Evolutionary conservation across 2,329 filamentous ascomycete genomes (phyloP), one percentile per base, ranked within the genome.

Genomic region (Talaromyces sp.): DNA sequence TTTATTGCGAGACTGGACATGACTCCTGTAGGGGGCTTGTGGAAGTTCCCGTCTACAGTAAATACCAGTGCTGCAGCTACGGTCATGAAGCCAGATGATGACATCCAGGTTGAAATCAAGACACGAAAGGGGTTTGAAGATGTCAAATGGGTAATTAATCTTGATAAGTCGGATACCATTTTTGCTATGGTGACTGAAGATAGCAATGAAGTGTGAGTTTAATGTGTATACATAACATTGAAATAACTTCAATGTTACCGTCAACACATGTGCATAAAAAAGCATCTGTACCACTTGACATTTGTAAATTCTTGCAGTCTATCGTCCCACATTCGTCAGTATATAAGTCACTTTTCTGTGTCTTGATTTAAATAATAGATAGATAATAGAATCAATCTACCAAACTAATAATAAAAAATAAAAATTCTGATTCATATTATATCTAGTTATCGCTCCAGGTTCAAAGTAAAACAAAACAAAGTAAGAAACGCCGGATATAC

Each of bases 101-200:
- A 57, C 35, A 26, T 57, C n/a, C 12, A 48, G 38, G 41, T 50
- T 17, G 38, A 57, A 29, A 57, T 57, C 27, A 57, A 57, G 55
- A 7, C 41, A 7, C 55, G 55, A 35, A 8, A 50, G 26, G 55
- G 27, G 3, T 50, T 57, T 29, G 41, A 50, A 11, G 27, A 50
- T 21, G 17, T 21, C 6, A 50, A 57, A 35, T 57, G 55, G 55
- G 55, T 26, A 21, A 35, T 50, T 24, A 24, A 32, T 9, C 41
- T 57, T 48, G 3, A 50, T 29, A 35, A 26, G 19, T 57, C 55
- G 38, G 55, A 57, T 41, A 57, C 35, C 26, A 50, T 48, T 35
- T 57, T 50, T 50, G 55, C 55, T 10, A 57, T 57, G 55, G 41
- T 57, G 27, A 57, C 55, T 26, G 41, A 50, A 46, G 54, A 56